Evolutionary conservation across 331 rosid species (phyloP).

Genomic region (Ulmus americana): DNA sequence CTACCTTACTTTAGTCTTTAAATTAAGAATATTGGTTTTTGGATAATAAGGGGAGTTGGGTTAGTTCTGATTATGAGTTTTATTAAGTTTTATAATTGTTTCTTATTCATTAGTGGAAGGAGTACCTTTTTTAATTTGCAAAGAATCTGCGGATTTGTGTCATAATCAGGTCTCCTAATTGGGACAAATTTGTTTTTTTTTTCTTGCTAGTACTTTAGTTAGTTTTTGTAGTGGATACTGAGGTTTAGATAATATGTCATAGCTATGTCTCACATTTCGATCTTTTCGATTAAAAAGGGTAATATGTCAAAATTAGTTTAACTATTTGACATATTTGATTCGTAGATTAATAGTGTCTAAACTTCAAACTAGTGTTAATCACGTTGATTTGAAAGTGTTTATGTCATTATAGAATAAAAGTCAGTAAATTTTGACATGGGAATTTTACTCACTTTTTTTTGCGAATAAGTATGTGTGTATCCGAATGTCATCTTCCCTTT

Average conservation of each 20-base stretch:
- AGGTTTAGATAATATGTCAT: no score
- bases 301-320: no score
- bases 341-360: no score
- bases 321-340: no score
- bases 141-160: background rate
- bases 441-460: no score
- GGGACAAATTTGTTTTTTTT: background rate
- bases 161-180: background rate
- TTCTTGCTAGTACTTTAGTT: background rate
- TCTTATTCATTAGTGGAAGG: background rate
- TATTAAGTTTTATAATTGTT: background rate
- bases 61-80: conserved; percentile 6
- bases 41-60: conserved; percentile 3
- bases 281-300: no score
- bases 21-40: background rate
- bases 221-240: background rate
- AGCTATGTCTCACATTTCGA: no score
- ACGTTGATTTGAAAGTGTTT: no score
- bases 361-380: no score
- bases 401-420: no score
- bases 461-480: no score
- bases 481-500: background rate
- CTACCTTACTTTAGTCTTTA: background rate
- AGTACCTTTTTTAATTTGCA: background rate
- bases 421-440: no score